Conservation (phyloP, 352 stramenopile genomes). For the Globisporangium paddicum region DNA sequence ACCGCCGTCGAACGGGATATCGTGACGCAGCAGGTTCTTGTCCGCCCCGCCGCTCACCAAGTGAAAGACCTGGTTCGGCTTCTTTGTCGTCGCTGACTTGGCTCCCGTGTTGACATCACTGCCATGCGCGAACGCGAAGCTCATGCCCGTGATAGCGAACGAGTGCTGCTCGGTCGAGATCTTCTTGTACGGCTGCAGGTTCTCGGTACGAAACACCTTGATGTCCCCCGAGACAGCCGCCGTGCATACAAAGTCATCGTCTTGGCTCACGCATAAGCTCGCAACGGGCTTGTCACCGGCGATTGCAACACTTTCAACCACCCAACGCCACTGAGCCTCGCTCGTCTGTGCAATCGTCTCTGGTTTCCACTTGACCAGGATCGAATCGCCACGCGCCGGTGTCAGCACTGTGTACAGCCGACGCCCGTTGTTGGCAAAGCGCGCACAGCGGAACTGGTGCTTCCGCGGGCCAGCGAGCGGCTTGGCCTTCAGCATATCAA, state of each 20-base stretch:
- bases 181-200: constrained; percentile 49
- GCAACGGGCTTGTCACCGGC: constrained; percentile 69
- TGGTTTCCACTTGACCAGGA: constrained; percentile 79
- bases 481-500: constrained; percentile 45
- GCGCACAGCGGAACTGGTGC: constrained; percentile 78
- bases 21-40: constrained; percentile 69
- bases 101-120: constrained; percentile 18
- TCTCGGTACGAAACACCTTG: constrained; percentile 47
- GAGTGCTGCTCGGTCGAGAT: constrained; percentile 54
- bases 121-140: constrained; percentile 37
- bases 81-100: not conserved
- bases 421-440: constrained; percentile 66
- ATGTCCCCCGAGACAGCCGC: constrained; percentile 73
- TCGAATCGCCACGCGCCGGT: constrained; percentile 62
- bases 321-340: constrained; percentile 70
- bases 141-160: constrained; percentile 84
- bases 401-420: constrained; percentile 73
- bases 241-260: constrained; percentile 67
- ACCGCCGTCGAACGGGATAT: constrained; percentile 49
- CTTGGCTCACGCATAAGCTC: constrained; percentile 70
- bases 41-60: constrained; percentile 73
- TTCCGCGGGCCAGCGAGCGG: constrained; percentile 39
- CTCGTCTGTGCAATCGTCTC: constrained; percentile 61
- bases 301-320: constrained; percentile 42
- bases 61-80: constrained; percentile 20